Evolutionary conservation across 1,284 basidiomycete species (phyloP).

Genomic region (Marasmius fiardii): DNA sequence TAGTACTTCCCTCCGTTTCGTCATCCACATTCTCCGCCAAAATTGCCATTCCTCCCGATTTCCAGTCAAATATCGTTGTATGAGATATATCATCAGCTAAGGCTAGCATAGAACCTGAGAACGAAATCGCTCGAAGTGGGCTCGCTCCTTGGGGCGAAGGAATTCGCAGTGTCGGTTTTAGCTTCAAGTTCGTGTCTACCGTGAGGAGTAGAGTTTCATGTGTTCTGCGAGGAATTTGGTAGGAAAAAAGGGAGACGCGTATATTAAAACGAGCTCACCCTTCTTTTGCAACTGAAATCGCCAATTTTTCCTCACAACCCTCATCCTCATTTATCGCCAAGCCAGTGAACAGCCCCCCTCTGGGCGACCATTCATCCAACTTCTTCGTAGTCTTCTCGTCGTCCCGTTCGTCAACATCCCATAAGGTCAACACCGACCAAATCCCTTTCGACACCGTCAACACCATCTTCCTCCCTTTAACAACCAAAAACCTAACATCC

Average conservation of each 20-base stretch:
- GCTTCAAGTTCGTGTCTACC: conserved; percentile 5
- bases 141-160: conserved; percentile 19
- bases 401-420: conserved; percentile 34
- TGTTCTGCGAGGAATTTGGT: neutral
- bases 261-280: conserved; percentile 8
- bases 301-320: conserved; percentile 6
- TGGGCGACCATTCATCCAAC: conserved; percentile 48
- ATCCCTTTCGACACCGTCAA: conserved; percentile 54
- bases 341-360: conserved; percentile 42
- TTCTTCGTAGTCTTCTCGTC: conserved; percentile 17
- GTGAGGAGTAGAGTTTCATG: neutral
- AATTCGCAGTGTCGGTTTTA: conserved; percentile 24
- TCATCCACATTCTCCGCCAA: conserved; percentile 36
- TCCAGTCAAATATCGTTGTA: conserved; percentile 54
- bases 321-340: conserved; percentile 8
- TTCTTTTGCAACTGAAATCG: conserved; percentile 9
- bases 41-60: conserved; percentile 38
- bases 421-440: conserved; percentile 51
- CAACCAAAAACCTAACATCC: conserved; percentile 49
- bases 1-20: conserved; percentile 7
- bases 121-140: conserved; percentile 36
- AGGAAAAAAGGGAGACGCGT: too few relatives aligned
- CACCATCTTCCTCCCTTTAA: conserved; percentile 33
- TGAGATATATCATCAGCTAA: conserved; percentile 47
- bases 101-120: conserved; percentile 48